Conservation (phyloP, 139 green algal species). For the Volvox africanus region DNA sequence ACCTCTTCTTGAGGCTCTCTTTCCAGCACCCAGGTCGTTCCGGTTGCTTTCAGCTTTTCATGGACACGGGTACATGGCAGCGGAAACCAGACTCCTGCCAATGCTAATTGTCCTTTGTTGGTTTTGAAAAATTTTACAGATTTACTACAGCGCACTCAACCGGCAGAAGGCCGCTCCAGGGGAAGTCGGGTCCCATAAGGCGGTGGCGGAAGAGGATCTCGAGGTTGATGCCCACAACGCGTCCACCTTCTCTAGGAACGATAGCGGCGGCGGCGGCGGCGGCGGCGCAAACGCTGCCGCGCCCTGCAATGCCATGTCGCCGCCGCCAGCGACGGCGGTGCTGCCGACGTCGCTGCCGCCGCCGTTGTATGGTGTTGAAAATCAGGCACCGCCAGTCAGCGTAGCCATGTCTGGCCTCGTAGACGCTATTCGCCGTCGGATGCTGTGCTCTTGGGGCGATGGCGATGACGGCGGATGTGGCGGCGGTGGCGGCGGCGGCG, state of each 20-base stretch:
- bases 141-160: too few species aligned
- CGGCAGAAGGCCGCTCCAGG: too few species aligned
- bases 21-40: too few species aligned
- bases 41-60: too few species aligned
- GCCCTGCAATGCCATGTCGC: not conserved
- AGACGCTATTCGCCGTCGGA: not conserved
- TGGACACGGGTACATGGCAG: too few species aligned
- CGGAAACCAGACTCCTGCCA: too few species aligned
- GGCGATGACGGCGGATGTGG: not conserved
- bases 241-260: too few species aligned
- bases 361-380: not conserved
- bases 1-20: too few species aligned
- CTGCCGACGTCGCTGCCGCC: not conserved
- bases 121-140: too few species aligned
- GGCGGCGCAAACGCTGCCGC: too few species aligned
- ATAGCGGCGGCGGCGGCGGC: too few species aligned
- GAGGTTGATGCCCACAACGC: not conserved
- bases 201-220: not conserved
- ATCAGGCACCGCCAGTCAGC: not conserved
- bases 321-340: not conserved
- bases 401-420: slow-evolving; percentile 25
- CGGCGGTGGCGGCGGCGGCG: not conserved
- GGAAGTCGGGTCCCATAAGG: not conserved
- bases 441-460: not conserved
- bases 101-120: too few species aligned